Percentiles rank a stretch among this genome's conserved stretches.
phyloP scores from a whole-genome alignment of 148 eudicot species.

The Vaccinium myrtillus region DNA sequence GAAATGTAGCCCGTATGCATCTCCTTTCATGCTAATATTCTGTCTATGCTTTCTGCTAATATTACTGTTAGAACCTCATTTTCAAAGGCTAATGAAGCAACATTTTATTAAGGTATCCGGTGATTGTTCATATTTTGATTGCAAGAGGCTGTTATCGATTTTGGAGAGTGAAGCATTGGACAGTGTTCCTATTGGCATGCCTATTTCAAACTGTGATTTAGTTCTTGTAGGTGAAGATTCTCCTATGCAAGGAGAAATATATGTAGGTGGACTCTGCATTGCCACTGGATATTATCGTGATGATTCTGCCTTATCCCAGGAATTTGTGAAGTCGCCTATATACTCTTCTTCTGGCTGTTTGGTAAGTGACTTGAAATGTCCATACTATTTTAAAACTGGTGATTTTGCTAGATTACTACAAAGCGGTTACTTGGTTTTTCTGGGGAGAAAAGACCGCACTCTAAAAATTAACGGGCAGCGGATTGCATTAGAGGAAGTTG shows the following conservation, averaged over 20 bases:
- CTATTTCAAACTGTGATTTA: conserved; percentile 65
- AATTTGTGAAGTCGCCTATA: conserved; percentile 35
- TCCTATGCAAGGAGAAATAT: conserved; percentile 67
- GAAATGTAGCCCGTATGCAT: background rate
- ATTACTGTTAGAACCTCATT: background rate
- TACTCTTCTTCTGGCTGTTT: conserved; percentile 27
- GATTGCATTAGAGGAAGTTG: conserved; percentile 81
- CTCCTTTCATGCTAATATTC: background rate
- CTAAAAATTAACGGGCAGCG: conserved; percentile 87
- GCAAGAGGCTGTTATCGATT: conserved; percentile 51
- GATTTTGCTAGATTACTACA: conserved; percentile 72
- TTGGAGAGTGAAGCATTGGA: conserved; percentile 55
- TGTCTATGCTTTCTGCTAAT: conserved; percentile 2
- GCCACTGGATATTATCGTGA: conserved; percentile 61
- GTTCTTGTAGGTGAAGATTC: conserved; percentile 56
- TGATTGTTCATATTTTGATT: conserved; percentile 91
- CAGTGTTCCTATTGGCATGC: conserved; percentile 78
- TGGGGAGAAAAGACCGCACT: conserved; percentile 83
- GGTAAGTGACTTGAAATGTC: conserved; percentile 20
- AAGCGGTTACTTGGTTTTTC: conserved; percentile 66
- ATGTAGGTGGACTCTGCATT: conserved; percentile 67
- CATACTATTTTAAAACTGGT: conserved; percentile 65
- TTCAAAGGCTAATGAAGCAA: conserved; percentile 16
- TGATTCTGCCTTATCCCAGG: conserved; percentile 33
- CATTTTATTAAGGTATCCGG: conserved; percentile 54